Percentiles rank a stretch among this genome's conserved stretches.
Evolutionary conservation across 192 early-diverging fungal genomes (phyloP).

Genomic region (Spizellomyces sp.): DNA sequence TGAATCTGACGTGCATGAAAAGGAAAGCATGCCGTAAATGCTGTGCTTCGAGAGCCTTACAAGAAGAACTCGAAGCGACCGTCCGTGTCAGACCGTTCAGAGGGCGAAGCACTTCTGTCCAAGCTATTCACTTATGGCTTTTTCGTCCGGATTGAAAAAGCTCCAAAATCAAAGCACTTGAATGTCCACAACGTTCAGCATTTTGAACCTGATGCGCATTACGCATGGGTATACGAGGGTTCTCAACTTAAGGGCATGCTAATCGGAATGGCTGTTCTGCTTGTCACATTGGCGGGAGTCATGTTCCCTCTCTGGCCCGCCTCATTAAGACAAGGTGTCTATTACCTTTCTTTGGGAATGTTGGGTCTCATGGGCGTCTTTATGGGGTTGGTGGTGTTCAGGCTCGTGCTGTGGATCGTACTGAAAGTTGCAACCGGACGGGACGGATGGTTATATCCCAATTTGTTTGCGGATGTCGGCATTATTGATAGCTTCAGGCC

Average conservation of each 20-base stretch:
- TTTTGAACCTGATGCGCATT: constrained; percentile 84
- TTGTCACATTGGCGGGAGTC: constrained; percentile 85
- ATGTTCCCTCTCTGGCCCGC: constrained; percentile 98
- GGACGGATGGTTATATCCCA: constrained; percentile 96
- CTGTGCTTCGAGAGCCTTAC: constrained; percentile 59
- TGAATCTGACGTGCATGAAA: background rate
- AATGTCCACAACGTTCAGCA: constrained; percentile 39
- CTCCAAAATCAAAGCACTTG: constrained; percentile 37
- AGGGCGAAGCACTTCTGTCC: constrained; percentile 63
- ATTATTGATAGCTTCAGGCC: constrained; percentile 94
- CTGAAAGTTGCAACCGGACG: constrained; percentile 70
- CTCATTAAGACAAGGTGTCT: constrained; percentile 77
- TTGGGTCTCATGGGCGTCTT: constrained; percentile 87
- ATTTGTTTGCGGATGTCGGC: constrained; percentile 94
- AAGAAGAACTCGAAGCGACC: constrained; percentile 48
- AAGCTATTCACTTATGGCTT: constrained; percentile 72
- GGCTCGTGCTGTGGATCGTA: constrained; percentile 83
- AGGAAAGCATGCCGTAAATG: constrained; percentile 73
- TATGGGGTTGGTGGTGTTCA: constrained; percentile 82
- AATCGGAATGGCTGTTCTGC: constrained; percentile 77
- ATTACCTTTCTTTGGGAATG: constrained; percentile 84
- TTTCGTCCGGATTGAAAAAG: constrained; percentile 74
- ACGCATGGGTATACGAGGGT: constrained; percentile 91
- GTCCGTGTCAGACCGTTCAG: constrained; percentile 56
- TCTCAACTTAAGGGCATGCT: constrained; percentile 78